Evolutionary conservation across 306 rosid genomes (phyloP).

Genomic region (Dryas alaskensis): DNA sequence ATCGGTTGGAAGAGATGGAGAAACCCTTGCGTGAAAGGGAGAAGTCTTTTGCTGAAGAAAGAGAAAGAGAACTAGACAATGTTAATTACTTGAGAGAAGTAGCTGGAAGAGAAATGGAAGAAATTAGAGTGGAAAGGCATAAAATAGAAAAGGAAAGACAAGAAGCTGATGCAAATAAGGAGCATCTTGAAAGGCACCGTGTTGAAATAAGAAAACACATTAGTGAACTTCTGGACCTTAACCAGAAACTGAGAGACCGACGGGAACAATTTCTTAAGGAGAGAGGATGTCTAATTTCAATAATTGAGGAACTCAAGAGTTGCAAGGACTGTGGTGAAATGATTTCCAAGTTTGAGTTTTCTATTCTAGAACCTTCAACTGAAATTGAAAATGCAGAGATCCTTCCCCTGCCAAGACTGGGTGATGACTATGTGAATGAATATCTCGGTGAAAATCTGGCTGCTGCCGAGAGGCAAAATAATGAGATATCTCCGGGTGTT

Average conservation of each 20-base stretch:
- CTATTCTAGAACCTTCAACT: constrained; percentile 56
- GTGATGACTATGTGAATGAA: constrained; percentile 42
- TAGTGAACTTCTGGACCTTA: constrained; percentile 72
- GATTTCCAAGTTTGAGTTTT: constrained; percentile 67
- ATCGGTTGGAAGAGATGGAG: constrained; percentile 75
- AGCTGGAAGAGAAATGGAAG: constrained; percentile 87
- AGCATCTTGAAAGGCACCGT: constrained; percentile 67
- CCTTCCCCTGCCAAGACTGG: constrained; percentile 50
- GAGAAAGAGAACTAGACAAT: constrained; percentile 62
- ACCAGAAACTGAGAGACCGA: constrained; percentile 64
- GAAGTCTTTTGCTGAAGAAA: constrained; percentile 68
- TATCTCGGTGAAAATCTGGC: constrained; percentile 42
- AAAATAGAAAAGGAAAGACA: constrained; percentile 72
- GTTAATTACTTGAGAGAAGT: constrained; percentile 73
- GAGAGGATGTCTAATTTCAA: constrained; percentile 66
- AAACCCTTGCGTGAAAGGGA: constrained; percentile 60
- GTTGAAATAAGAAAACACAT: constrained; percentile 82
- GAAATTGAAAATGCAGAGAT: constrained; percentile 66
- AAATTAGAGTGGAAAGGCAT: constrained; percentile 63
- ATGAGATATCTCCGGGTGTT: constrained; percentile 39
- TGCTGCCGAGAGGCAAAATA: constrained; percentile 40
- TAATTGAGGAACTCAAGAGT: constrained; percentile 61
- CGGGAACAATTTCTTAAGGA: constrained; percentile 70
- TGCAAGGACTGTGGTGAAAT: constrained; percentile 72
- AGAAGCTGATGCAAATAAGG: constrained; percentile 66